Evolutionary conservation across 768 basidiomycete genomes (phyloP), one percentile per base, ranked within the genome.

Genomic region (Hemileccinum impolitum): DNA sequence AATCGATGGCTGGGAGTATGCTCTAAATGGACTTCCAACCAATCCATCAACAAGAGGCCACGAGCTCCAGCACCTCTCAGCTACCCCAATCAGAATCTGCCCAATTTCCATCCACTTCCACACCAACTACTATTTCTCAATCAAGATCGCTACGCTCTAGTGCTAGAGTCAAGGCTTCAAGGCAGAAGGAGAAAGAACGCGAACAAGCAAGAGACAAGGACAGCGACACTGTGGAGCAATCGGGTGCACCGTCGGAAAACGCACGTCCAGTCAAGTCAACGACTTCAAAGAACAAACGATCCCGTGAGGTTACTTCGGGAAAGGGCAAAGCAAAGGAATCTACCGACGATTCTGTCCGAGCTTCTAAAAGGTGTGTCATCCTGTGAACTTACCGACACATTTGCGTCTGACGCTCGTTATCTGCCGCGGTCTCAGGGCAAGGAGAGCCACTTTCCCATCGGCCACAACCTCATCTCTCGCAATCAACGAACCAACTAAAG

Each of bases 11-110:
- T 84, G 83, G 80, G 81, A 71, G 83, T 78, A 82, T 79, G 75
- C 75, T 81, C 85, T 90, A 89, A 90, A 90, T 90, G 88, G 88
- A 90, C 85, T 81, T 85, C 81, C 79, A 80, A 87, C 80, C 77
- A 74, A 72, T 70, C 64, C 72, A 87, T 76, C 75, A 77, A 63
- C 78, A 78, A 76, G 80, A 83, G 80, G 82, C 82, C 79, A 79
- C 78, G 70, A 73, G 70, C 79, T 78, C 80, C 70, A 83, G 77
- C 71, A 64, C 53, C 54, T 58, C 53, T 61, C 68, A 72, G 65
- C 72, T 70, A 62, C 65, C 75, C 67, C 68, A 69, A 70, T 69
- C 65, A 68, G 66, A 67, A 64, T 56, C 53, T 45, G 43, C 34
- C 44, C 59, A 55, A 48, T 37, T 68, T 70, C 63, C 68, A 74